Evolutionary conservation across 1,139 yeast species (phyloP), one percentile per base, ranked within the genome.

Genomic region (Pichia sp.): DNA sequence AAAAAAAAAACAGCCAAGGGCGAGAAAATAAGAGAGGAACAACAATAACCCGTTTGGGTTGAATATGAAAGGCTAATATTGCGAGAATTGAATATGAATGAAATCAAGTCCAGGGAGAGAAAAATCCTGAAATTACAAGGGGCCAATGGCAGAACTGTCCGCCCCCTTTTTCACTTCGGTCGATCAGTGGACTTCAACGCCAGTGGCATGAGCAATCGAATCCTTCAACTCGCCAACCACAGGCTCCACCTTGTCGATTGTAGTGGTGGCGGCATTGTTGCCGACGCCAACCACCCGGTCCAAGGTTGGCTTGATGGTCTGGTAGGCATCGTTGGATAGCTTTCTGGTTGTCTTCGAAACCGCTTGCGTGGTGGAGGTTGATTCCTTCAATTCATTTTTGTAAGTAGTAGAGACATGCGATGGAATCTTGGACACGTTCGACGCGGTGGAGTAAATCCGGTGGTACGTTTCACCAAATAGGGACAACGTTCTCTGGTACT

Each of bases 291-390:
- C 62, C 42, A 67, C 51, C 31, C 59, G 58, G 43, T 66, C 64
- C 33, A 67, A 58, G 1, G 67, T 58, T 20, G 69, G 69, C 48
- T 65, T 65, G 40, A 66, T 58, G 1, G 63, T 34, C 24, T 60
- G 61, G 48, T 58, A 64, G 6, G 69, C 71, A 53, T 68, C 71
- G 45, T 56, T 60, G 2, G 71, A 66, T 33, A 68, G 61, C 50
- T 64, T 63, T 58, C 67, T 64, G 31, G 72, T 66, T 16, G 72
- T 64, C 34, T 65, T 63, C 2, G 67, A 64, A 27, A 68, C 55
- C 2, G 71, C 71, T 27, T 61, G 59, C 6, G 68, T 62, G 6
- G 67, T 55, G 3, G 63, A 61, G 1, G 63, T 60, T 7, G 61
- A 57, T 6, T 65, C 60, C 17, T 60, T 55, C 41, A 62, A 58